Evolutionary conservation across 1,284 basidiomycete species (phyloP).

Genomic region (Anthracocystis setariae): DNA sequence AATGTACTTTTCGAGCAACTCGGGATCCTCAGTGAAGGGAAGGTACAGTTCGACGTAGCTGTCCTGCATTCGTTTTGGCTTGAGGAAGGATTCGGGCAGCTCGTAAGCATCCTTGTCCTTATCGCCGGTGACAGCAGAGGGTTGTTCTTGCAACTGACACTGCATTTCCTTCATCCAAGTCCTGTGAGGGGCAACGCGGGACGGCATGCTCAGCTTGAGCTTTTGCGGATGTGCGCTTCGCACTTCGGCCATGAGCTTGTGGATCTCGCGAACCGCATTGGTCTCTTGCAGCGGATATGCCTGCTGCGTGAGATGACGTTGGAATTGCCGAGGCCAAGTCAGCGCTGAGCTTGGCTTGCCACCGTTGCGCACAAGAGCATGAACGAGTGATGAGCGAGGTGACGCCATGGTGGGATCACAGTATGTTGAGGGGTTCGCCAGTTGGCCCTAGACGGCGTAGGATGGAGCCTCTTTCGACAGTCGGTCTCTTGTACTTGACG

Average conservation of each 20-base stretch:
- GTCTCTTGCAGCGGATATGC: conserved; percentile 51
- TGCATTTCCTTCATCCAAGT: conserved; percentile 54
- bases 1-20: conserved; percentile 67
- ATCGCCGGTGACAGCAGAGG: neutral
- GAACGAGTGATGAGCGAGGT: conserved; percentile 11
- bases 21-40: conserved; percentile 61
- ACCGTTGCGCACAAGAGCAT: conserved; percentile 7
- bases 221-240: conserved; percentile 38
- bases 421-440: neutral
- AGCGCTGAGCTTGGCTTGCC: neutral
- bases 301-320: conserved; percentile 25
- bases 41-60: conserved; percentile 67
- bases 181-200: conserved; percentile 42
- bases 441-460: neutral
- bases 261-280: conserved; percentile 44
- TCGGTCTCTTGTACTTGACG: no score
- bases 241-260: conserved; percentile 50
- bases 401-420: conserved; percentile 10
- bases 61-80: conserved; percentile 62
- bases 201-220: conserved; percentile 48
- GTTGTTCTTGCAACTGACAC: conserved; percentile 19
- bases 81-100: conserved; percentile 34
- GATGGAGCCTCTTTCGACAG: no score
- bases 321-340: neutral
- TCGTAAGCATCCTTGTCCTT: conserved; percentile 15